phyloP scores from a whole-genome alignment of 345 rosid species.

The Eucalyptus melliodora region DNA sequence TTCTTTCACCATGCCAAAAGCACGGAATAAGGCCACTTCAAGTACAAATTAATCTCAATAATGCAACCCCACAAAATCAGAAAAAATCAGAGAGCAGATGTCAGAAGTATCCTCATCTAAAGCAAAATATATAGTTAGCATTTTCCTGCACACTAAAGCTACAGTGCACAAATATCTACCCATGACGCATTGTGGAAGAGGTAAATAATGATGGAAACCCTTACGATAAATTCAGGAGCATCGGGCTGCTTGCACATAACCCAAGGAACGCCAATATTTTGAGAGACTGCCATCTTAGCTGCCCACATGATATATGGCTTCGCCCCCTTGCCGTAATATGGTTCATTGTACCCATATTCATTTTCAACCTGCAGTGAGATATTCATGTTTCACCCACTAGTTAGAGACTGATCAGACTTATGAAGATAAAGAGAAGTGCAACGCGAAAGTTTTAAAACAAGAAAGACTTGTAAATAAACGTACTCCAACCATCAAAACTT shows the following conservation, averaged over 20 bases:
- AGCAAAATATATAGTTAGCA: background rate
- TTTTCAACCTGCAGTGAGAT: constrained; percentile 65
- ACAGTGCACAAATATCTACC: background rate
- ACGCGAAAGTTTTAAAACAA: background rate
- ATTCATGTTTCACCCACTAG: background rate
- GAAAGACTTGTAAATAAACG: background rate
- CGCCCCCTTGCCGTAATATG: constrained; percentile 59
- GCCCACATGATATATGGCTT: constrained; percentile 74
- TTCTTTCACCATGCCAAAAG: background rate
- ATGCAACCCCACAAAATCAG: background rate
- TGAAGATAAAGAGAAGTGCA: background rate
- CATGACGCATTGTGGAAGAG: background rate
- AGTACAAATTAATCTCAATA: background rate
- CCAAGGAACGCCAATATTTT: constrained; percentile 89
- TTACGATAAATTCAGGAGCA: constrained; percentile 74
- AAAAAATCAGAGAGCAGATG: background rate
- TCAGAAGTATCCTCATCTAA: background rate
- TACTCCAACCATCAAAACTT: background rate
- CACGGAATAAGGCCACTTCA: background rate
- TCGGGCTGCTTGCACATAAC: constrained; percentile 85
- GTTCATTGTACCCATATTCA: constrained; percentile 68
- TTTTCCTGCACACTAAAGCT: background rate
- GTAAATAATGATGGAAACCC: background rate
- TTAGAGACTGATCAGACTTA: background rate
- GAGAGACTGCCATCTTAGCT: constrained; percentile 86